A percentile compares a stretch with the other conserved stretches of the same genome.
phyloP scores from a whole-genome alignment of 1,284 basidiomycete genomes.

The Sphaerobolus stellatus region DNA sequence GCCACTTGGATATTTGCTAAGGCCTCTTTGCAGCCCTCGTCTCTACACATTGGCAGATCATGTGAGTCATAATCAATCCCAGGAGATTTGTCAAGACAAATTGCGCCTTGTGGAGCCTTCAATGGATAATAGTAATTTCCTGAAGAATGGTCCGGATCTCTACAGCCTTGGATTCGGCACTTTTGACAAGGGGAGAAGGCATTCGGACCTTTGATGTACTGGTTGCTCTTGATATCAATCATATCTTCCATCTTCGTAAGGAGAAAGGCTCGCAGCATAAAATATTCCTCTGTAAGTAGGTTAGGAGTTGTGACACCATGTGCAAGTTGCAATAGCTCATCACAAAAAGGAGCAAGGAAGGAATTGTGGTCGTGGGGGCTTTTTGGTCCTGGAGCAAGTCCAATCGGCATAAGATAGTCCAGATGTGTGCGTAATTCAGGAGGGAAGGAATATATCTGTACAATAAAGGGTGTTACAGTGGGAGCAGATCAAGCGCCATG shows the following conservation, averaged over 20 bases:
- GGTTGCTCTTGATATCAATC: constrained; percentile 26
- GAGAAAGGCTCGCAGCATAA: constrained; percentile 27
- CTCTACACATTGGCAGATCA: constrained; percentile 22
- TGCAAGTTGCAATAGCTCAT: constrained; percentile 28
- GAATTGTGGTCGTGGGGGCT: constrained; percentile 30
- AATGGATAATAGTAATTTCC: constrained; percentile 40
- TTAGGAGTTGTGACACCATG: constrained; percentile 28
- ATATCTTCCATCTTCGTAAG: constrained; percentile 31
- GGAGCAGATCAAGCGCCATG: constrained; percentile 16
- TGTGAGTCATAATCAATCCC: constrained; percentile 14
- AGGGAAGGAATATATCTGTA: constrained; percentile 33
- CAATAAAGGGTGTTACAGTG: constrained; percentile 27
- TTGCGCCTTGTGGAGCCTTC: constrained; percentile 11
- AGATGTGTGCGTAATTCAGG: constrained; percentile 26
- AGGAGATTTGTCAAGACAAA: not conserved
- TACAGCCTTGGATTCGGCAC: constrained; percentile 32
- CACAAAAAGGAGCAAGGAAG: constrained; percentile 30
- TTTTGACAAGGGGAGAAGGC: constrained; percentile 27
- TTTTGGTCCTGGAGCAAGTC: constrained; percentile 37
- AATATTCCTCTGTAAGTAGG: constrained; percentile 12
- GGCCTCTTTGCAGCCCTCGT: constrained; percentile 13
- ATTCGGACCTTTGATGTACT: constrained; percentile 33
- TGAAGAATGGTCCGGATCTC: constrained; percentile 19
- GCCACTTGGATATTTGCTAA: constrained; percentile 15
- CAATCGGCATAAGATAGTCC: constrained; percentile 27